Evolutionary conservation across 2,329 filamentous ascomycete genomes (phyloP), one percentile per base, ranked within the genome.

Genomic region (Aspergillus terreus): DNA sequence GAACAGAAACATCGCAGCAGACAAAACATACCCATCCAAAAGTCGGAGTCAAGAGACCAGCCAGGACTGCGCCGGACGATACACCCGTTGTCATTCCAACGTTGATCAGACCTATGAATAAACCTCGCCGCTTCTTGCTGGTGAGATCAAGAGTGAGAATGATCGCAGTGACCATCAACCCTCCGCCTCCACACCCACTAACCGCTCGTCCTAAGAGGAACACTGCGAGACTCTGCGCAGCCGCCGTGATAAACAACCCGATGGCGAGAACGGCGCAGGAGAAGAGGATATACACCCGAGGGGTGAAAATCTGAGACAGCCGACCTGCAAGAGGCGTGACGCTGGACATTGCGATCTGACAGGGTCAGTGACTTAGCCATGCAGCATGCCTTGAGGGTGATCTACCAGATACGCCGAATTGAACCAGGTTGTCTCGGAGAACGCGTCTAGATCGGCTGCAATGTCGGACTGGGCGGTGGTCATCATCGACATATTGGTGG

Each of bases 391-490:
- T n/a, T 2, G 4, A n/a, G 17, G 5, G 6, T 12, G 9, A 41
- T 56, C 50, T 66, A 77, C 74, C 67, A 94, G 77, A 65, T 90
- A 95, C 2, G 86, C 78, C 30, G 87, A 89, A 6, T 87, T 90
- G 66, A 94, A 90, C 89, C 89, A 95, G 68, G 83, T 87, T 33
- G 84, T 84, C 50, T 83, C 76, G 50, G 85, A 83, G 62, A 90
- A 91, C 1, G 87, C 82, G 69, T 88, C 78, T 2, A 95, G 76
- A 58, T 92, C 88, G 6, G 79, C 80, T 2, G 89, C 88, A 58
- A 95, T 89, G 46, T 78, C 78, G 6, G 85, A 88, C 71, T 94
- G 90, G 1, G 87, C 88, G 50, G 90, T 92, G 5, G 88, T 88
- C 65, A 95, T 85, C 59, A 90, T 84, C 11, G 85, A 89, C 71